These are phyloP conservation scores for Cinnamomum chago DNA, from an alignment of 164 flowering plant genomes.

Conservation along the genomic window DNA sequence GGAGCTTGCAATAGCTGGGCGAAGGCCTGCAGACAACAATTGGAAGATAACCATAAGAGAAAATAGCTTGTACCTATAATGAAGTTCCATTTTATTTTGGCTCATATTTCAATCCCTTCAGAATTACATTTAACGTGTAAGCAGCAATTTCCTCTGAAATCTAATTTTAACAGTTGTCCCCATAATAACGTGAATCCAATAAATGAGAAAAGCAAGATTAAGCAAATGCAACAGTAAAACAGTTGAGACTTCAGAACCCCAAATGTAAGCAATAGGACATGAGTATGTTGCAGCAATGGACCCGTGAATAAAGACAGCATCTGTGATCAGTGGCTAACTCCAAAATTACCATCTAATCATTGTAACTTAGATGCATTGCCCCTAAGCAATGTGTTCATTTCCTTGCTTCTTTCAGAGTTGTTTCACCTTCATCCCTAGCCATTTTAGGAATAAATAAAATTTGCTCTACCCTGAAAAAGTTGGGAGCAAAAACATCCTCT, in stretches of 20 bases:
- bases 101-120: not conserved
- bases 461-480: too few relatives aligned
- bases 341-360: not conserved
- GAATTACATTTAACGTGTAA: too few relatives aligned
- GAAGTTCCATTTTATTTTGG: not conserved
- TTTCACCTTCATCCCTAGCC: too few relatives aligned
- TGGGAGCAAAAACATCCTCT: too few relatives aligned
- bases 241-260: not conserved
- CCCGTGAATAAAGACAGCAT: too few relatives aligned
- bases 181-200: too few relatives aligned
- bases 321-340: too few relatives aligned
- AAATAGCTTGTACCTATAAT: too few relatives aligned
- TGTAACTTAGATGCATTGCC: not conserved
- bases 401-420: not conserved
- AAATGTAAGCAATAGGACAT: too few relatives aligned
- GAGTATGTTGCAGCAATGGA: too few relatives aligned
- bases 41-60: too few relatives aligned
- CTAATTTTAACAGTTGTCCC: not conserved
- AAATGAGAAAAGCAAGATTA: not conserved
- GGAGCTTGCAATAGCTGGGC: constrained; percentile 75
- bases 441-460: too few relatives aligned
- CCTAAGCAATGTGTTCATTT: not conserved
- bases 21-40: constrained; percentile 50
- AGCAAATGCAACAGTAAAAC: not conserved
- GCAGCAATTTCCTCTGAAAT: not conserved